Percentiles rank a stretch among this genome's conserved stretches.
phyloP scores from a whole-genome alignment of 768 basidiomycete genomes.

The Podaxis sp. region DNA sequence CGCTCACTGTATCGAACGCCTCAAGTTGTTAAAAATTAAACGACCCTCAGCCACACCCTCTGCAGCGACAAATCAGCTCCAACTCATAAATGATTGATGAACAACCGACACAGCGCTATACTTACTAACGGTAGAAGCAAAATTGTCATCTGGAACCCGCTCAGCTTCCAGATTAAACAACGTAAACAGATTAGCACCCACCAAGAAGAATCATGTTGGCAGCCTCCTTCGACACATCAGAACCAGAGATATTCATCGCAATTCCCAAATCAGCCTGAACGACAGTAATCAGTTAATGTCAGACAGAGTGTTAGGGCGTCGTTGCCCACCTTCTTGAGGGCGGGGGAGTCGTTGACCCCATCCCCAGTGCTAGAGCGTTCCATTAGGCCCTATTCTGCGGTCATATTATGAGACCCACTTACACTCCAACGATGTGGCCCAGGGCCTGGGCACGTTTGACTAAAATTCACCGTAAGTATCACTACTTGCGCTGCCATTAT shows the following conservation, averaged over 20 bases:
- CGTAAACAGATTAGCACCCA: slow-evolving; percentile 20
- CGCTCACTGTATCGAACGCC: slow-evolving; percentile 65
- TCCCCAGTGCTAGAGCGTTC: slow-evolving; percentile 55
- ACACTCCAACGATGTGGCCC: slow-evolving; percentile 74
- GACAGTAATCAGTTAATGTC: too few relatives aligned
- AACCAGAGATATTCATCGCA: slow-evolving; percentile 75
- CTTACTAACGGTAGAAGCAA: slow-evolving; percentile 70
- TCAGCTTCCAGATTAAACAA: not conserved
- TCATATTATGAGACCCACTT: slow-evolving; percentile 27
- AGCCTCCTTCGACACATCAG: slow-evolving; percentile 73
- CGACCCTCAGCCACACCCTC: slow-evolving; percentile 71
- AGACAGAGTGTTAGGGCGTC: too few relatives aligned
- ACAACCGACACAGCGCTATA: slow-evolving; percentile 17
- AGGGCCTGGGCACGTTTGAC: slow-evolving; percentile 72
- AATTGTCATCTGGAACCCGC: slow-evolving; percentile 56
- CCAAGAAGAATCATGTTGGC: slow-evolving; percentile 74
- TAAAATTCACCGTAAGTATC: slow-evolving; percentile 21
- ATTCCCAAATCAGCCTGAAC: slow-evolving; percentile 60
- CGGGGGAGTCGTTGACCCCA: slow-evolving; percentile 73
- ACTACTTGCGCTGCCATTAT: too few relatives aligned
- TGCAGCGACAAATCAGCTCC: slow-evolving; percentile 20
- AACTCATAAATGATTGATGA: not conserved
- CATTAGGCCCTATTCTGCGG: slow-evolving; percentile 1
- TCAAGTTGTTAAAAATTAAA: slow-evolving; percentile 69
- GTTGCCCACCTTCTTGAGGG: slow-evolving; percentile 48